Evolutionary conservation across 129 eudicot species (phyloP), one percentile per base, ranked within the genome.

Genomic region (Flaveria sonorensis): DNA sequence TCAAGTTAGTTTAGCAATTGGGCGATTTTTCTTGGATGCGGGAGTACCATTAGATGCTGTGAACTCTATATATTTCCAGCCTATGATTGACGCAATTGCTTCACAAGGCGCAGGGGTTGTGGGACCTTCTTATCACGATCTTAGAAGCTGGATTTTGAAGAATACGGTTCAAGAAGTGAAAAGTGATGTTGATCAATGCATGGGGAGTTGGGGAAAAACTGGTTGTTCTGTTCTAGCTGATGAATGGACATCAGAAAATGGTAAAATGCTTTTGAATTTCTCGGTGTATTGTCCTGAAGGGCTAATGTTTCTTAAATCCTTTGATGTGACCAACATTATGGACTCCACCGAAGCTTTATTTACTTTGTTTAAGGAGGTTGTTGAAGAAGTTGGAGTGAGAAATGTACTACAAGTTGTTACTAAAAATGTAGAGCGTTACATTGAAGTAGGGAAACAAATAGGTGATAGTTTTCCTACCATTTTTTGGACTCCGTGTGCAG

Each of bases 401-500:
- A 89, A 94, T 74, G 96, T 94, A 55, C 53, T 94, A 83, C 99
- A 94, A 76, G 84, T 94, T 16, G 82, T 94, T 45, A 94, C 96
- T 15, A 88, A 79, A 47, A 81, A 68, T 4, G 89, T 89, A 36
- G 88, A 84, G 21, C 86, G 79, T 52, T 94, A 94, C 79, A 80
- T 84, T 39, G 77, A 80, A 75, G 88, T 84, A 43, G 97, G 97
- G 56, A 91, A 85, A 83, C 82, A 72, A 77, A 78, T 94, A 6
- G 56, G 77, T 3, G 94, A 91, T n/a, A 63, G 70, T 60, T 87
- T 84, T 62, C 96, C 97, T 23, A 76, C 92, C 68, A 46, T 94
- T 15, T 91, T 86, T 30, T 94, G 96, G 97, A 87, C 97, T 46
- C 97, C 99, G 16, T 94, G 99, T 82, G 97, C 99, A 32, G 85